A percentile compares a stretch with the other conserved stretches of the same genome.
These are phyloP conservation scores for Claviceps cyperi DNA, from an alignment of 2,329 filamentous ascomycete genomes.

Conservation along the genomic window DNA sequence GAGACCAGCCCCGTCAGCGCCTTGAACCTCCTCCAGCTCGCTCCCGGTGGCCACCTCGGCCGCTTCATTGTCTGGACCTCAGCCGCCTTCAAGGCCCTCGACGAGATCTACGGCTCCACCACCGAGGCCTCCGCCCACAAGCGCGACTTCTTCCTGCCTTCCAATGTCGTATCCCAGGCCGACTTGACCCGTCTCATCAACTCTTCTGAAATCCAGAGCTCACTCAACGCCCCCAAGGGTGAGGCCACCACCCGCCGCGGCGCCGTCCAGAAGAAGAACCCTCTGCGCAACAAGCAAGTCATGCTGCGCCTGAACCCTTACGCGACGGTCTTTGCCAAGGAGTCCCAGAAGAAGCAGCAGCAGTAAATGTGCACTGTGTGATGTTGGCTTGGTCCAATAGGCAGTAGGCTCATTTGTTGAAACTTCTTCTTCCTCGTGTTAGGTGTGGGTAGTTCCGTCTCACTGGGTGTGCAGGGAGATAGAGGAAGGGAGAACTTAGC, in stretches of 20 bases:
- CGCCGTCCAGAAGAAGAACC: conserved; percentile 99
- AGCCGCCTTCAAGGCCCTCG: conserved; percentile 86
- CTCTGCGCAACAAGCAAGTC: conserved; percentile 96
- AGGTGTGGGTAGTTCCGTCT: conserved; percentile 6
- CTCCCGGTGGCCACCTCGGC: conserved; percentile 94
- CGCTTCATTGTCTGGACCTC: conserved; percentile 99
- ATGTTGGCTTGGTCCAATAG: background rate
- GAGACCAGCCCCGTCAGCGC: conserved; percentile 90
- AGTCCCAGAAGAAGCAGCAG: conserved; percentile 28
- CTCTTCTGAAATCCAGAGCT: conserved; percentile 95
- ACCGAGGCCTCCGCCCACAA: conserved; percentile 81
- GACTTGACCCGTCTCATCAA: conserved; percentile 98
- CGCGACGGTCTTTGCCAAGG: conserved; percentile 77
- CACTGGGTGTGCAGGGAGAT: conserved; percentile 26
- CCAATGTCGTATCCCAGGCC: conserved; percentile 83
- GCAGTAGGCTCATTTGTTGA: background rate
- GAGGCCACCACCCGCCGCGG: conserved; percentile 78
- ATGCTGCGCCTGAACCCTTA: conserved; percentile 98
- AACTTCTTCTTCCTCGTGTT: background rate
- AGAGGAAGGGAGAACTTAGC: background rate
- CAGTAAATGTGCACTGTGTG: background rate
- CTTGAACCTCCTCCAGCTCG: conserved; percentile 97
- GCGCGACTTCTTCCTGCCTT: conserved; percentile 97
- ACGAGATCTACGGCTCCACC: conserved; percentile 92
- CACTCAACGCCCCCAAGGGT: conserved; percentile 83